Evolutionary conservation across 1,284 basidiomycete species (phyloP).

Genomic region (Fomitiporia mediterranea): DNA sequence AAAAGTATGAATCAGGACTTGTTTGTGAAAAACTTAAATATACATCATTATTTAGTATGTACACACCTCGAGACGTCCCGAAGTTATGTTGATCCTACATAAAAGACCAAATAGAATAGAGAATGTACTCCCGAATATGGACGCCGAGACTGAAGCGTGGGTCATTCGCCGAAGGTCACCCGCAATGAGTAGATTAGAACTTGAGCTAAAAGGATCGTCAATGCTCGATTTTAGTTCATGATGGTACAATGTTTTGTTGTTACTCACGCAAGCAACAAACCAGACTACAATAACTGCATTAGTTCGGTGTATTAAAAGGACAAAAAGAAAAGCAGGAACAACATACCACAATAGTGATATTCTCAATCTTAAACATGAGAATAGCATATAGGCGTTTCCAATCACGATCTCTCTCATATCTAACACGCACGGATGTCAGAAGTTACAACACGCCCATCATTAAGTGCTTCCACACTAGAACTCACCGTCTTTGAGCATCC

Average conservation of each 20-base stretch:
- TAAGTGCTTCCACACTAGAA: background rate
- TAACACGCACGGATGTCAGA: background rate
- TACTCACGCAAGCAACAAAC: conserved; percentile 12
- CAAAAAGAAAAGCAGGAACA: background rate
- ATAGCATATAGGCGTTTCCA: conserved; percentile 12
- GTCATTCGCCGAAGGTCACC: conserved; percentile 17
- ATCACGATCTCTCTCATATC: conserved; percentile 6
- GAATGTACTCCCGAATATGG: conserved; percentile 14
- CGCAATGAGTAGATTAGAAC: conserved; percentile 12
- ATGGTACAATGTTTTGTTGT: background rate
- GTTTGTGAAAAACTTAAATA: too few species aligned
- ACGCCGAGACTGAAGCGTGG: conserved; percentile 7
- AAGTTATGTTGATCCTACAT: conserved; percentile 14
- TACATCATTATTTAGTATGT: background rate
- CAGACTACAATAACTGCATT: conserved; percentile 7
- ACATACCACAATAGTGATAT: conserved; percentile 13
- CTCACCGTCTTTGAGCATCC: conserved; percentile 11
- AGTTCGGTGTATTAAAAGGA: background rate
- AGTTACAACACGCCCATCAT: background rate
- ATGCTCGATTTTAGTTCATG: background rate
- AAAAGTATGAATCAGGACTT: background rate
- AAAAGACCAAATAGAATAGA: conserved; percentile 16
- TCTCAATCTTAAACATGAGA: conserved; percentile 18
- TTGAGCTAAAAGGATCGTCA: conserved; percentile 2
- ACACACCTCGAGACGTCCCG: conserved; percentile 12